Evolutionary conservation across 2,329 filamentous ascomycete genomes (phyloP), one percentile per base, ranked within the genome.

Genomic region (Aspergillus sp.): DNA sequence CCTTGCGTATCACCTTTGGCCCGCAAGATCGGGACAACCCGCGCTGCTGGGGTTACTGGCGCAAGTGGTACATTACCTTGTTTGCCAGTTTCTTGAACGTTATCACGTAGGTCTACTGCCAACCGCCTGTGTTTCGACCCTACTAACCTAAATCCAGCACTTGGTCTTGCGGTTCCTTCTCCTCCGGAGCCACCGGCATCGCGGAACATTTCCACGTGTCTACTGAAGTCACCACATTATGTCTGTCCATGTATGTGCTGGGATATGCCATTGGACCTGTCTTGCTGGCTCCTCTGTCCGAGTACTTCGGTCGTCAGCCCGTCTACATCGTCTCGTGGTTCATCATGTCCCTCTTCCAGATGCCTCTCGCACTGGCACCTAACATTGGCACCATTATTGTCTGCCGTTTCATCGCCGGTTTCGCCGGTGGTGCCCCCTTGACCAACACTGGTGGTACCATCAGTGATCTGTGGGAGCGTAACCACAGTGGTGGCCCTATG

Each of bases 51-150:
- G 70, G 73, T 2, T 71, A 68, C 44, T 70, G 61, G 62, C 71
- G 70, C 27, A 77, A 76, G 60, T 79, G 77, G 77, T 79, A 77
- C 60, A 78, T 78, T 41, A 78, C 75, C 5, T 66, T 70, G 32
- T 66, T 79, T n/a, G 74, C 72, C 19, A 74, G 78, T 60, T 69
- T 73, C 61, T 64, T 79, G 21, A 71, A 72, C 51, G 68, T 71
- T 0, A 61, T 72, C 58, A 72, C 70, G 69, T 72, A 65, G 8
- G 55, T 59, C 8, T 13, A 19, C 15, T 11, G 8, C 11, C 25
- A 5, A 36, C 5, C 2, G 27, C 7, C 30, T 19, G 1, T 15
- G 10, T 25, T 5, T 57, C 5, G 3, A 17, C 15, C 4, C 2
- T 32, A 21, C 53, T 61, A 50, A 62, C 17, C 5, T 1, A 10